Conservation (phyloP, 345 rosid species). For the Populus deltoides region DNA sequence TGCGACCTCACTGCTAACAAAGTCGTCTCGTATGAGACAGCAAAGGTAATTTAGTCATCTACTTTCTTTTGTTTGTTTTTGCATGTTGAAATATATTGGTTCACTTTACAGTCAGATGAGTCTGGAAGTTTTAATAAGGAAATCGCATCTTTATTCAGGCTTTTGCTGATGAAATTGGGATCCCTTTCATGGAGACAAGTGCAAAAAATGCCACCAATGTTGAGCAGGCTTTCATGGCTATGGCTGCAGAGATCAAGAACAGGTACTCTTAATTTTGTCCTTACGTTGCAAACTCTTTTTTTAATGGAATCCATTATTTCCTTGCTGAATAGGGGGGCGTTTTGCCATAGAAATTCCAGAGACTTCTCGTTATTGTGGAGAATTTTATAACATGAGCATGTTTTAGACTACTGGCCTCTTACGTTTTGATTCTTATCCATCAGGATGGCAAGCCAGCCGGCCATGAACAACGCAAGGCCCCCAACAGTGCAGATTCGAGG, state of each 20-base stretch:
- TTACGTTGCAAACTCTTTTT: neutral
- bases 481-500: slow-evolving; percentile 71
- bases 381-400: neutral
- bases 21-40: slow-evolving; percentile 66
- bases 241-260: slow-evolving; percentile 72
- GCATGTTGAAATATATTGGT: neutral
- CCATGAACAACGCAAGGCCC: slow-evolving; percentile 57
- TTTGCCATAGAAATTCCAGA: neutral
- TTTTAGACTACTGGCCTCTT: neutral
- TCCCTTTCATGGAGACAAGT: slow-evolving; percentile 79
- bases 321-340: neutral
- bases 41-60: slow-evolving; percentile 44
- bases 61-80: neutral
- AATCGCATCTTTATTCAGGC: slow-evolving; percentile 36
- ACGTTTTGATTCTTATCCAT: neutral
- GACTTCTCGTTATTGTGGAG: neutral
- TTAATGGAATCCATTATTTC: neutral
- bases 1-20: slow-evolving; percentile 66
- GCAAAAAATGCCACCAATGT: slow-evolving; percentile 74
- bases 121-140: neutral
- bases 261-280: slow-evolving; percentile 27
- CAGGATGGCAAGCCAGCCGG: slow-evolving; percentile 86
- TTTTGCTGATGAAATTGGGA: slow-evolving; percentile 73
- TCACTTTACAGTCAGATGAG: neutral
- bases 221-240: slow-evolving; percentile 78